A percentile compares a stretch with the other conserved stretches of the same genome.
Conservation (phyloP, 495 filamentous ascomycete species). For the Talaromyces ruber region DNA sequence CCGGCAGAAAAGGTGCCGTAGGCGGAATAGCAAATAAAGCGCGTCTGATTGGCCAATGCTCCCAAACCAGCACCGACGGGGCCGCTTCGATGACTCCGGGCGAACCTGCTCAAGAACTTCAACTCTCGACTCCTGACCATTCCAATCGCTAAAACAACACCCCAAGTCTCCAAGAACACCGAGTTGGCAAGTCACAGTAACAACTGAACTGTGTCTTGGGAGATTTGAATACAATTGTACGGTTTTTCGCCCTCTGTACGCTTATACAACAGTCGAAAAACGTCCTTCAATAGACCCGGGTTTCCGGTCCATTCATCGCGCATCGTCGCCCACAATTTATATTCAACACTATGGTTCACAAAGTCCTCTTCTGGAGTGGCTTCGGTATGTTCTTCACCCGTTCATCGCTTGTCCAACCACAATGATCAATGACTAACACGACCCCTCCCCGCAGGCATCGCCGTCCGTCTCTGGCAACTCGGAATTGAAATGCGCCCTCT, state of each 20-base stretch:
- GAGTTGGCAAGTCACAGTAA: background rate
- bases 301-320: background rate
- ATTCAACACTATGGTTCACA: conserved; percentile 51
- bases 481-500: conserved; percentile 97
- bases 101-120: background rate
- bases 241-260: background rate
- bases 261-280: background rate
- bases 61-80: background rate
- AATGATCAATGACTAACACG: background rate
- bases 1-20: background rate
- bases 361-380: conserved; percentile 91
- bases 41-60: background rate
- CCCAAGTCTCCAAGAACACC: background rate
- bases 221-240: background rate
- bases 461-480: conserved; percentile 88
- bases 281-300: background rate
- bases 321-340: background rate
- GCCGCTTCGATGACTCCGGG: background rate
- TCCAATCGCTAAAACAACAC: background rate
- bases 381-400: conserved; percentile 63
- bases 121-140: background rate
- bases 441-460: conserved; percentile 53
- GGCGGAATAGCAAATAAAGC: background rate
- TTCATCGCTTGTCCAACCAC: background rate
- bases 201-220: background rate